phyloP scores from a whole-genome alignment of 306 rosid species.

The Medicago ruthenica region DNA sequence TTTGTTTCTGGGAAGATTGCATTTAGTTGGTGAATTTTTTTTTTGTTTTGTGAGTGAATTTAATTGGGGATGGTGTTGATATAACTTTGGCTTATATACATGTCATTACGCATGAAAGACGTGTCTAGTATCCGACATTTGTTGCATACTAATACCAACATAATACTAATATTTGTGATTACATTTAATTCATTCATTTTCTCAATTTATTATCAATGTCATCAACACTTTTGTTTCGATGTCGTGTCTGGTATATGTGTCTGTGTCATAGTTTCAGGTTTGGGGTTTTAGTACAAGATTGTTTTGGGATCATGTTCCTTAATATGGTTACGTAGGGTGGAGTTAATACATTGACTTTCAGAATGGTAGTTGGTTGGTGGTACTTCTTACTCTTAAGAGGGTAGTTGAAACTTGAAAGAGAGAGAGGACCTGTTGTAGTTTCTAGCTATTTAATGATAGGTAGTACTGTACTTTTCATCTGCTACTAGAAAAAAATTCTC shows the following conservation, averaged over 20 bases:
- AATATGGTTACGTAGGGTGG: background rate
- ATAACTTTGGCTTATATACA: background rate
- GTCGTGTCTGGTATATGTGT: too few relatives aligned
- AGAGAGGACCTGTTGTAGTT: background rate
- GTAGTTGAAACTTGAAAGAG: background rate
- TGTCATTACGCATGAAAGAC: too few relatives aligned
- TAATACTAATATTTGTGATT: too few relatives aligned
- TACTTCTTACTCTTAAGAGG: background rate
- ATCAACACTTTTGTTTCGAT: too few relatives aligned
- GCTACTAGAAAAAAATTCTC: too few relatives aligned
- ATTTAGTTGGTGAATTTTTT: background rate
- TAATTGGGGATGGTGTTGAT: background rate
- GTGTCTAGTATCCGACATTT: too few relatives aligned
- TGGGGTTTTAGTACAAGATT: background rate
- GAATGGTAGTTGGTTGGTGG: conserved; percentile 1
- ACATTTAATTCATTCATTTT: too few relatives aligned
- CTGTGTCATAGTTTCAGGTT: too few relatives aligned
- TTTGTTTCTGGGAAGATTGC: background rate
- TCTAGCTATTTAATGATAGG: background rate
- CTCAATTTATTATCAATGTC: too few relatives aligned
- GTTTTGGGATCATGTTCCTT: background rate
- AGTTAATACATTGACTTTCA: background rate
- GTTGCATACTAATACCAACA: too few relatives aligned
- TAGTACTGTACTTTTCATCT: too few relatives aligned
- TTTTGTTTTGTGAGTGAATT: too few relatives aligned